Percentiles rank a stretch among this genome's conserved stretches.
These are phyloP conservation scores for Angophora floribunda DNA, from an alignment of 345 rosid species.

Conservation along the genomic window DNA sequence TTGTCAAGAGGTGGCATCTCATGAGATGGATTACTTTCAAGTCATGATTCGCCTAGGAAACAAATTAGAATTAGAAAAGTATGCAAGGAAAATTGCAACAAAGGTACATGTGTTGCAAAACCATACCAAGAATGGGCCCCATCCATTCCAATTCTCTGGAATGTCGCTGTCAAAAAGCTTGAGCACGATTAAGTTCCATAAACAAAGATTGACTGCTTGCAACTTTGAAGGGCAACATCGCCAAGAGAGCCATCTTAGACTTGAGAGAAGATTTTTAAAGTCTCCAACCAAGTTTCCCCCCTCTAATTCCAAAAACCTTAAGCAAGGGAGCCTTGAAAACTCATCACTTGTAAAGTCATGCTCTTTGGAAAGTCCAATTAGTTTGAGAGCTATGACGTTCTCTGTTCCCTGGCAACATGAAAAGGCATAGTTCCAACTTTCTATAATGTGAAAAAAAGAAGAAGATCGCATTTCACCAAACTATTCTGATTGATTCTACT, in stretches of 20 bases:
- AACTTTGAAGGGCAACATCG: not conserved
- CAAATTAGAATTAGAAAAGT: not conserved
- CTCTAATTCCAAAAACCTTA: not conserved
- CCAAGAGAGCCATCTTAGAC: not conserved
- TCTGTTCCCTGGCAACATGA: not conserved
- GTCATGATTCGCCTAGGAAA: not conserved
- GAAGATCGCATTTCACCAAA: accelerated
- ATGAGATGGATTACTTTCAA: not conserved
- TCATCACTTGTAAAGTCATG: not conserved
- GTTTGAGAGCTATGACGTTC: not conserved
- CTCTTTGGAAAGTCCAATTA: not conserved
- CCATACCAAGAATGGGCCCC: not conserved
- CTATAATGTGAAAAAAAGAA: not conserved
- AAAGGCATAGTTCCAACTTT: not conserved
- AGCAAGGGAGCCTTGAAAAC: not conserved
- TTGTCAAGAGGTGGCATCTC: not conserved
- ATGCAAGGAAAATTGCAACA: not conserved
- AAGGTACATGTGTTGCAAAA: not conserved
- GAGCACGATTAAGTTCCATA: not conserved
- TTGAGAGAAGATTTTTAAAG: not conserved
- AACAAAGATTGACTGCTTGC: accelerated
- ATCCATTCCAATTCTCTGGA: not conserved
- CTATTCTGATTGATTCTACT: not conserved
- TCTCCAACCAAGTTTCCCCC: not conserved
- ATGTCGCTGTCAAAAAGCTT: not conserved